These are phyloP conservation scores for Nemania sp. DNA, from an alignment of 2,329 filamentous ascomycete species.

Conservation along the genomic window DNA sequence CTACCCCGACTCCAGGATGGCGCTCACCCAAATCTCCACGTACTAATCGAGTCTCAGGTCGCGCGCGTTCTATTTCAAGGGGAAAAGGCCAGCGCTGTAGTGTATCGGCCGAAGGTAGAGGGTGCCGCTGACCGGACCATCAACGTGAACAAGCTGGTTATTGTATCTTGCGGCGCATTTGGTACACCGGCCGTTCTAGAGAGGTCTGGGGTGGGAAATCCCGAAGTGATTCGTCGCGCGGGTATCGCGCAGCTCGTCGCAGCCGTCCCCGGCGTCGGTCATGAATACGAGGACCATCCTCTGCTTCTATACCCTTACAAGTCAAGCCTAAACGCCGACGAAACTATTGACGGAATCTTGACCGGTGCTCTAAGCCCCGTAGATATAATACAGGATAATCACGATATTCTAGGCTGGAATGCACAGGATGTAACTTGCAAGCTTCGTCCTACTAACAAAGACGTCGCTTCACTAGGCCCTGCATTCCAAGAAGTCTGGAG, in stretches of 20 bases:
- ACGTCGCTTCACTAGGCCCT: constrained; percentile 62
- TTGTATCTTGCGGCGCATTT: constrained; percentile 61
- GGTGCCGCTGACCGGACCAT: constrained; percentile 52
- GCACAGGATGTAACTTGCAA: constrained; percentile 63
- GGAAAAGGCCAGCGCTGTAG: constrained; percentile 64
- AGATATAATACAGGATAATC: no score
- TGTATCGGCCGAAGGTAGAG: constrained; percentile 62
- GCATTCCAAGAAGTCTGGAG: constrained; percentile 64
- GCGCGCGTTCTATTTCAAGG: constrained; percentile 63
- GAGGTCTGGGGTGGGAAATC: no score
- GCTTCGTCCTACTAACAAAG: constrained; percentile 62
- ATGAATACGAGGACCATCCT: no score
- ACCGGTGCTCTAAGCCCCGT: no score
- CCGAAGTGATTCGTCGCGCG: no score
- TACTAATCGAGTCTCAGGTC: constrained; percentile 47
- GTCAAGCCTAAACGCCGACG: no score
- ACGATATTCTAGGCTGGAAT: constrained; percentile 63
- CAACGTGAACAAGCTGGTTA: constrained; percentile 57
- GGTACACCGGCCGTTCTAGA: constrained; percentile 44
- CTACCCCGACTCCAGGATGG: constrained; percentile 45
- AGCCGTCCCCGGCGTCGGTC: no score
- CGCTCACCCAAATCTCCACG: constrained; percentile 48
- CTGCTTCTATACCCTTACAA: no score
- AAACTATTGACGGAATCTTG: no score
- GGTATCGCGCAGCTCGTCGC: no score